Evolutionary conservation across 306 rosid species (phyloP).

Genomic region (Arachis stenosperma): DNA sequence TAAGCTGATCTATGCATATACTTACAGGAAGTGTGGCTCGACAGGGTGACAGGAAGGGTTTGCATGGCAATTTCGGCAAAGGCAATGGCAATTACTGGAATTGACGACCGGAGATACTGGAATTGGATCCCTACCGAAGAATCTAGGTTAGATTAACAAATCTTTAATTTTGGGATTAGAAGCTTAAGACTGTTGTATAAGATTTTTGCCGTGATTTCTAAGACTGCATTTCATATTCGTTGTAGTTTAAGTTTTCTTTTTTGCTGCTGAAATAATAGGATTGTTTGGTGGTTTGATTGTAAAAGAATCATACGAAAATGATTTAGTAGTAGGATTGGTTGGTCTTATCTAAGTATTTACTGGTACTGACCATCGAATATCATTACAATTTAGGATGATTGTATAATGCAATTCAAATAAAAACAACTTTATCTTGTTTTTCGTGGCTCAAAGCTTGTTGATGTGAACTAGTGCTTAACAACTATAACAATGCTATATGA

Average conservation of each 20-base stretch:
- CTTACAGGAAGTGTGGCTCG: conserved; percentile 82
- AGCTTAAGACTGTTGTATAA: not conserved
- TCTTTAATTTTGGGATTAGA: not conserved
- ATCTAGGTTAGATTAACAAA: conserved; percentile 63
- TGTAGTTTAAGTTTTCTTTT: not conserved
- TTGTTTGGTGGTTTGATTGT: not conserved
- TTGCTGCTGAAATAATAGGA: not conserved
- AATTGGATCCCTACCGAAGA: conserved; percentile 93
- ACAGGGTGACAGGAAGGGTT: conserved; percentile 71
- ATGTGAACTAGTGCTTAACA: not conserved
- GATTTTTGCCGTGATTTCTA: not conserved
- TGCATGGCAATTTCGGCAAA: conserved; percentile 74
- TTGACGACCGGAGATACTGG: conserved; percentile 90
- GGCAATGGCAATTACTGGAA: conserved; percentile 85
- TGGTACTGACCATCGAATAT: not conserved
- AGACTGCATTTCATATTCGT: not conserved
- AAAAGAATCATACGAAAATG: not conserved
- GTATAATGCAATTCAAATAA: conserved; percentile 1
- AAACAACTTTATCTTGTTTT: not conserved
- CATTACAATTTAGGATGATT: not conserved
- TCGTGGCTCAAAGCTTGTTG: not conserved
- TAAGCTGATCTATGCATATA: not conserved
- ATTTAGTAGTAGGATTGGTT: not conserved
- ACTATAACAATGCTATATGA: not conserved
- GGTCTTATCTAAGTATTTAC: conserved; percentile 14